Evolutionary conservation across 345 rosid genomes (phyloP), one percentile per base, ranked within the genome.

Genomic region (Syzygium grande): DNA sequence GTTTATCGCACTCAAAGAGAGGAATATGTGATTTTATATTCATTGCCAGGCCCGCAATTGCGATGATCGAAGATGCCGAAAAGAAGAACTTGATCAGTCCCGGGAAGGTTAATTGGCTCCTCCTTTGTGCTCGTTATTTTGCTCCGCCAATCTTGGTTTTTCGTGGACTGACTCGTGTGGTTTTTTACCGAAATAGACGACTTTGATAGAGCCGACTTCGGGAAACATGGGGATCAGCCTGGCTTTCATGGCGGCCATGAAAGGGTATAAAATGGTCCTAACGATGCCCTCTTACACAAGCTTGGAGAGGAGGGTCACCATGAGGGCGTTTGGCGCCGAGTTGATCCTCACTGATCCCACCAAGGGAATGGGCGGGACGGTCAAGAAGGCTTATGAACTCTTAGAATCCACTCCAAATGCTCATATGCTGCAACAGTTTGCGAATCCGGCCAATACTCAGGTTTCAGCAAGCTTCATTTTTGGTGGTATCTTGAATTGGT

Each of bases 271-370:
- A 91, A 96, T 96, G 93, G 90, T 94, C 85, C 93, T 98, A 59
- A 96, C 99, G 11, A 98, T 98, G 99, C 99, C 99, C 25, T 98
- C 99, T 51, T 98, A 96, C 91, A 98, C 99, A 16, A 96, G 99
- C 89, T 90, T 98, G 94, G 99, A 98, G 93, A 95, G 99, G 88
- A 96, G 99, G 89, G 98, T 98, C 87, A 92, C 95, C 1, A 98
- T 98, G 99, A 92, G 97, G 90, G 97, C 99, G 7, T 98, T 98
- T 85, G 99, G 99, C 80, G 99, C 99, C 84, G 98, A 95, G 59
- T 93, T 98, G 51, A 94, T 98, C 65, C 92, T 98, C 87, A 98
- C 99, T 22, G 99, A 96, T 89, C 99, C 99, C 77, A 17, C 97
- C 30, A 96, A 98, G 88, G 99, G 99, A 78, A 98, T 98, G 99